These are phyloP conservation scores for Chaetomiaceae sp. DNA, from an alignment of 2,329 filamentous ascomycete genomes.

Conservation along the genomic window DNA sequence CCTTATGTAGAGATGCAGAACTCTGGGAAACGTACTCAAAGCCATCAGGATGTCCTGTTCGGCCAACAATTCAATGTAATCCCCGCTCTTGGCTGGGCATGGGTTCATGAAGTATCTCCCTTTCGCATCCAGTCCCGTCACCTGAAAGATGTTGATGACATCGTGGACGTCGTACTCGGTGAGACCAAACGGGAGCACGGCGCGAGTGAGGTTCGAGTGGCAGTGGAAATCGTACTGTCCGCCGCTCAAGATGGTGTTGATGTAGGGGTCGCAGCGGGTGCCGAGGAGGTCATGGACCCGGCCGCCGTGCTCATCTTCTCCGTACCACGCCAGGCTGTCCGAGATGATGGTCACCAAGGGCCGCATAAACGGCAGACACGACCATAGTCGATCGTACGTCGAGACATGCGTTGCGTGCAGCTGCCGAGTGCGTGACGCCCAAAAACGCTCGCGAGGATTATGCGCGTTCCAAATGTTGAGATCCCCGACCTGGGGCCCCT, in stretches of 20 bases:
- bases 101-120: conserved; percentile 74
- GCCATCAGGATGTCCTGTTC: conserved; percentile 69
- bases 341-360: conserved; percentile 66
- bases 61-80: conserved; percentile 72
- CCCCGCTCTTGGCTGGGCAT: conserved; percentile 50
- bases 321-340: conserved; percentile 63
- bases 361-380: conserved; percentile 69
- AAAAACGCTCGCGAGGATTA: conserved; percentile 77
- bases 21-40: conserved; percentile 39
- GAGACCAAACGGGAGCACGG: conserved; percentile 64
- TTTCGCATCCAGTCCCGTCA: conserved; percentile 68
- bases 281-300: conserved; percentile 74
- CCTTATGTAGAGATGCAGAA: neutral
- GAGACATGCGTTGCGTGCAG: conserved; percentile 72
- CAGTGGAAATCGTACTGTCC: conserved; percentile 76
- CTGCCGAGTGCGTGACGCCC: conserved; percentile 74
- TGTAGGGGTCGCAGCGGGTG: conserved; percentile 80
- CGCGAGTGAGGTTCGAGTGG: conserved; percentile 74
- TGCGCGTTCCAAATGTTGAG: conserved; percentile 75
- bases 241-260: conserved; percentile 69
- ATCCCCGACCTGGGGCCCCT: conserved; percentile 78
- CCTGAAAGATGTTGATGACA: conserved; percentile 82
- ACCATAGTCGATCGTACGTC: conserved; percentile 72
- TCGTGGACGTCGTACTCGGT: conserved; percentile 75
- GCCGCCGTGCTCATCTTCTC: conserved; percentile 58